Base-by-base conservation (phyloP, 176 grass and related monocot genomes). In the Phyllostachys edulis region DNA sequence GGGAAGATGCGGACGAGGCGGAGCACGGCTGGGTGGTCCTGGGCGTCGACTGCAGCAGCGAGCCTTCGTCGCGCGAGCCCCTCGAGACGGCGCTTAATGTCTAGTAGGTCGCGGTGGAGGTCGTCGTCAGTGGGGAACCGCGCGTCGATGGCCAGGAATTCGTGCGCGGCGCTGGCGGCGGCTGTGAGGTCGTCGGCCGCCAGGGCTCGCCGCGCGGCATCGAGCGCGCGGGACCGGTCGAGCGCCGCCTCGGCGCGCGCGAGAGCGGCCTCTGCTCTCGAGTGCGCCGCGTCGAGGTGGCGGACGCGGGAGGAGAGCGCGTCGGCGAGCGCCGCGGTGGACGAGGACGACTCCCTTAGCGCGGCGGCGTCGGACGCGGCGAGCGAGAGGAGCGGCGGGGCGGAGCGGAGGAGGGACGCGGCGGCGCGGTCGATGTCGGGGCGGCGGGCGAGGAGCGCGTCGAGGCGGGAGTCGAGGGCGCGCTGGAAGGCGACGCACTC, bases 401-500 rank as follows among this genome's bases (percentile, higher is more conserved):
- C 87, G 24, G 92, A 86, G 45, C 90, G 90, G 57, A 90, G 84
- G 24, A 98, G 92, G 3, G 89, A 80, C 0, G 87, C 54, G 37
- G 94, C 86, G 42, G 88, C 91, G 71, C 92, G 87, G 71, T 98
- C 91, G 16, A 95, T 80, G 54, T 98, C 92, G n/a, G 95, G 89
- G 8, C 92, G 91, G 32, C 85, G 92, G 62, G 90, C 84, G 62
- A 95, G 90, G 34, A 98, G 95, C 29, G 87, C 79, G 68, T 94
- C 92, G 27, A 98, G 85, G 46, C 85, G 84, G 52, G 80, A 38
- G 71, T 98, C 95, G 39, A 98, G 90, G 49, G 81, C 73, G 78
- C 95, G 92, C 90, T 98, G 92, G 87, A 93, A 94, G 51, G 92
- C 90, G 62, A 98, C 63, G 89, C 92, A 98, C 71, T 91, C 87